Evolutionary conservation across 768 basidiomycete species (phyloP).

Genomic region (Lactarius vividus): DNA sequence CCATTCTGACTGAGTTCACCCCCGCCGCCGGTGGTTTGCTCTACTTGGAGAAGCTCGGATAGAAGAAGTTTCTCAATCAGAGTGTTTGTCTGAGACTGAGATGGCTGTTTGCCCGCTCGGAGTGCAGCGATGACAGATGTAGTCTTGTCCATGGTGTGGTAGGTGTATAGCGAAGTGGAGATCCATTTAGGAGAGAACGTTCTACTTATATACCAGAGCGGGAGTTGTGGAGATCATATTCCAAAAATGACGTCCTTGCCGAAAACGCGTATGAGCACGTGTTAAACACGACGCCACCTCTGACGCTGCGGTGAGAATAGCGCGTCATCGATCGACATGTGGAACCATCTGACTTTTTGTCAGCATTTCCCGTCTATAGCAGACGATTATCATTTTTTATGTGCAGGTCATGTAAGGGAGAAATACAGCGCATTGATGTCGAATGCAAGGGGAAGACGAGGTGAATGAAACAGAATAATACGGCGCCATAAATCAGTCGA

Average conservation of each 20-base stretch:
- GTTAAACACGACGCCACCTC: constrained; percentile 2
- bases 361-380: neutral
- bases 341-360: neutral
- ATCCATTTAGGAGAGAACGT: neutral
- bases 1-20: constrained; percentile 57
- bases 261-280: constrained; percentile 5
- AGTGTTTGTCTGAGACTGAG: constrained; percentile 51
- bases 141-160: constrained; percentile 54
- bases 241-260: constrained; percentile 11
- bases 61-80: constrained; percentile 56
- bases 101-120: constrained; percentile 68
- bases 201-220: constrained; percentile 6
- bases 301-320: neutral
- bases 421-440: constrained; percentile 16
- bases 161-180: neutral
- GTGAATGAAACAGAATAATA: constrained; percentile 9
- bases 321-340: neutral
- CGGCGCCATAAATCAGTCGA: constrained; percentile 61
- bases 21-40: constrained; percentile 37
- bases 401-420: constrained; percentile 8
- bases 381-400: constrained; percentile 13
- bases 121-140: constrained; percentile 64
- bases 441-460: constrained; percentile 11
- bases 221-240: neutral
- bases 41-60: constrained; percentile 46